Percentiles rank a stretch among this genome's conserved stretches.
These are phyloP conservation scores for Carallia pectinifolia DNA, from an alignment of 345 rosid species.

Conservation along the genomic window DNA sequence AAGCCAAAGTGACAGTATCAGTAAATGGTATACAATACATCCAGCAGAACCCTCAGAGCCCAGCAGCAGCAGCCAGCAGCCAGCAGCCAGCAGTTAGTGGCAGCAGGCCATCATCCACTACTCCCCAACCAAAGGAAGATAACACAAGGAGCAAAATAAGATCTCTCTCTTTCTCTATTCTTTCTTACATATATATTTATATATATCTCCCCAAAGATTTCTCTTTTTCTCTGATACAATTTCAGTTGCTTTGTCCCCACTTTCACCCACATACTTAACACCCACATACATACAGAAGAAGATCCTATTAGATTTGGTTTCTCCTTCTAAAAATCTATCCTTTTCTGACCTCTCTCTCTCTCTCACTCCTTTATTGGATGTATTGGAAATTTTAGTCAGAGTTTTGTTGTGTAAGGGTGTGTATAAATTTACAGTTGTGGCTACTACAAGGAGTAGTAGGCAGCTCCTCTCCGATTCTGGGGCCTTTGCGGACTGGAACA, in stretches of 20 bases:
- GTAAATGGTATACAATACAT: neutral
- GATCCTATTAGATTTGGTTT: constrained; percentile 24
- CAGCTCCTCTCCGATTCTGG: constrained; percentile 78
- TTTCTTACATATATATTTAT: neutral
- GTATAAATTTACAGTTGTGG: constrained; percentile 60
- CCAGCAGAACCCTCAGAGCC: neutral
- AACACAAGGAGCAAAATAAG: constrained; percentile 19
- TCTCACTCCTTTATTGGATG: neutral
- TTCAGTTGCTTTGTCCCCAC: constrained; percentile 34
- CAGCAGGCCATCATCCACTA: neutral
- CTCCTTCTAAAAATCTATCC: neutral
- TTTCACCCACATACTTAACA: constrained; percentile 26
- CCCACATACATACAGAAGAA: neutral
- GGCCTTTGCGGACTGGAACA: constrained; percentile 90
- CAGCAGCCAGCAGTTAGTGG: constrained; percentile 3
- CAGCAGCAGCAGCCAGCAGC: neutral
- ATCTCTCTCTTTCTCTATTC: constrained; percentile 28
- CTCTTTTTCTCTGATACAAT: constrained; percentile 25
- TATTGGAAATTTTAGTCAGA: neutral
- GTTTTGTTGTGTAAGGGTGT: neutral
- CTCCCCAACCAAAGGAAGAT: neutral
- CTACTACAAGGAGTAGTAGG: constrained; percentile 72
- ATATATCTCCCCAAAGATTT: constrained; percentile 6
- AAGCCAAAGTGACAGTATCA: constrained; percentile 47
- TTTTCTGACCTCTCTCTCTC: neutral